A percentile compares a stretch with the other conserved stretches of the same genome.
Evolutionary conservation across 2,329 filamentous ascomycete genomes (phyloP).

Genomic region (Cytospora piceae): DNA sequence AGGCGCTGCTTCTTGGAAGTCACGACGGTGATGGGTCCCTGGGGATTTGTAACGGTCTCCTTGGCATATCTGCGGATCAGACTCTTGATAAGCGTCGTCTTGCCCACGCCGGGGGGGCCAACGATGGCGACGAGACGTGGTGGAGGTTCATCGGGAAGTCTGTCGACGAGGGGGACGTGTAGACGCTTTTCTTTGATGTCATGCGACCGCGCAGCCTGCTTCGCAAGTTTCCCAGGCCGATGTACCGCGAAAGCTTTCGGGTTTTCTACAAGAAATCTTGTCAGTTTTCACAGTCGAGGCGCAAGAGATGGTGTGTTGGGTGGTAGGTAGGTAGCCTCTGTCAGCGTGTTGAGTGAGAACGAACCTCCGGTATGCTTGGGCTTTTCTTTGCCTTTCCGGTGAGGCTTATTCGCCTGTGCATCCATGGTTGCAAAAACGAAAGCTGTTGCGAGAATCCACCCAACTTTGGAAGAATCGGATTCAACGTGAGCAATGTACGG

Average conservation of each 20-base stretch:
- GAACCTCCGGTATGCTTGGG: slow-evolving; percentile 67
- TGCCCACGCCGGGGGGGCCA: slow-evolving; percentile 91
- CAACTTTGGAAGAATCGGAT: slow-evolving; percentile 2
- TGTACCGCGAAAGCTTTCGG: slow-evolving; percentile 89
- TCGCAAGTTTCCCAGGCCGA: slow-evolving; percentile 78
- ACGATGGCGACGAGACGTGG: slow-evolving; percentile 93
- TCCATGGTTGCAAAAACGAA: slow-evolving; percentile 62
- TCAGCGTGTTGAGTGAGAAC: slow-evolving; percentile 28
- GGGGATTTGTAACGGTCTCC: slow-evolving; percentile 86
- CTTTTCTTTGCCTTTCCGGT: slow-evolving; percentile 88
- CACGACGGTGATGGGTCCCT: slow-evolving; percentile 92
- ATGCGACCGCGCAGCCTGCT: slow-evolving; percentile 72
- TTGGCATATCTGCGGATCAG: slow-evolving; percentile 94
- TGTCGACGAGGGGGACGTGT: slow-evolving; percentile 95
- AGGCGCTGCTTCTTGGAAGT: slow-evolving; percentile 94
- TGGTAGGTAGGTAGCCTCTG: neutral
- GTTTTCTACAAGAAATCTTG: slow-evolving; percentile 60
- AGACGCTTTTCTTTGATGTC: slow-evolving; percentile 92
- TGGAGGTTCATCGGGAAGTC: slow-evolving; percentile 91
- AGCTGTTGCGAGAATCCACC: slow-evolving; percentile 12
- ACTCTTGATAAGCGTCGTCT: slow-evolving; percentile 94
- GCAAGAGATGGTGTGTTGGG: neutral
- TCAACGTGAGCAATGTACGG: neutral
- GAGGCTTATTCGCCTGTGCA: slow-evolving; percentile 81
- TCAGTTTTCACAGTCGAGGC: slow-evolving; percentile 32